Percentiles rank a stretch among this genome's conserved stretches.
Conservation (phyloP, 257 asterid genomes). For the Eucommia ulmoides region DNA sequence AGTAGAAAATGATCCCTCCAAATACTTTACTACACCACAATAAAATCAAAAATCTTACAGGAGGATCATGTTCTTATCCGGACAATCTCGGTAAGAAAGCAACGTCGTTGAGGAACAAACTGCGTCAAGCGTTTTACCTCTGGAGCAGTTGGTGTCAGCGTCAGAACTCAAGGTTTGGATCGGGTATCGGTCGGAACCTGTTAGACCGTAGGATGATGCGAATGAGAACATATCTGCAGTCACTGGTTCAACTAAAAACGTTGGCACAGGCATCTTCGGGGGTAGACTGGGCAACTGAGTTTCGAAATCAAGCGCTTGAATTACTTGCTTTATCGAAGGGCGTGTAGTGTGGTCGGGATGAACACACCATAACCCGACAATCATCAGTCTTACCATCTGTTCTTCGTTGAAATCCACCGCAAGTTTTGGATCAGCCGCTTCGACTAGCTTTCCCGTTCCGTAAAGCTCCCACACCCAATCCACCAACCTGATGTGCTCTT, state of each 20-base stretch:
- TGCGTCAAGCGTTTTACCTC: too few species aligned
- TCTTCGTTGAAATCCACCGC: background rate
- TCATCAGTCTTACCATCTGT: too few species aligned
- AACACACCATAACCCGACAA: conserved; percentile 29
- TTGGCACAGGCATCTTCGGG: conserved; percentile 5
- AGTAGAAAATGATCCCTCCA: too few species aligned
- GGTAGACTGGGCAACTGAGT: conserved; percentile 5
- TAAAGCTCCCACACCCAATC: conserved; percentile 11
- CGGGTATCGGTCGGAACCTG: too few species aligned
- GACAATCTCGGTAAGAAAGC: too few species aligned
- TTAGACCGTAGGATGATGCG: too few species aligned
- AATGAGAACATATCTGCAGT: background rate
- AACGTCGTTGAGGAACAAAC: too few species aligned
- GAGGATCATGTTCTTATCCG: too few species aligned
- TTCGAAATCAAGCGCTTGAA: conserved; percentile 11
- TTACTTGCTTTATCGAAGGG: conserved; percentile 16
- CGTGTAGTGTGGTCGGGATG: conserved; percentile 13
- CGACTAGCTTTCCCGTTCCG: conserved; percentile 11
- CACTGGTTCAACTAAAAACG: background rate
- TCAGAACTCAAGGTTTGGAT: too few species aligned
- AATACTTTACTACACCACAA: too few species aligned
- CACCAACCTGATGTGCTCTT: background rate
- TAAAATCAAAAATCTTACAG: too few species aligned
- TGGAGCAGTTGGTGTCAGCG: too few species aligned
- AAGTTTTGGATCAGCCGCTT: conserved; percentile 11